Evolutionary conservation across 2,329 filamentous ascomycete genomes (phyloP), one percentile per base, ranked within the genome.

Genomic region (Alternaria sp.): DNA sequence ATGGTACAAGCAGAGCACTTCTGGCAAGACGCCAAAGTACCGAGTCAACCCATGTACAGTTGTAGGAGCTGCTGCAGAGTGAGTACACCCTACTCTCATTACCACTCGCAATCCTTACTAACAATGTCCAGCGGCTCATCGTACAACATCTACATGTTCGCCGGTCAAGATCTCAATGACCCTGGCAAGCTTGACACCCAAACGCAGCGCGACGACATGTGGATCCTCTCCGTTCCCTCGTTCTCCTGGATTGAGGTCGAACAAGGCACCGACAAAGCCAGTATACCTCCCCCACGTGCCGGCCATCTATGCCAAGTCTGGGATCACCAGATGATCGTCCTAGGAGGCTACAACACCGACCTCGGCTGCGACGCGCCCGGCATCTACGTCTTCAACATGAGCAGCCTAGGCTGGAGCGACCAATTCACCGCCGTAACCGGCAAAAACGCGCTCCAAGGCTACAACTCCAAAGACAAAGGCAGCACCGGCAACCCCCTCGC

Each of bases 231-330:
- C 0, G 81, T 96, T 6, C 93, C 93, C 0, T 90, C 90, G 0
- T 96, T 96, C 76, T 92, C 88, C 5, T 96, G 93, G 93, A 90
- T 90, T 57, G 81, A 88, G 72, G 89, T 91, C 23, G 83, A 90
- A 63, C 83, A 83, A 52, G 59, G 56, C 17, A 62, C 62, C 19
- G 52, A 28, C 17, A 43, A 67, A 25, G 23, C 76, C 87, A 75
- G 66, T 57, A 57, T 82, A 6, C 75, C 91, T 79, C 80, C 85
- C 8, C 90, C 83, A 4, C 87, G 93, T 57, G 87, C 89, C 1
- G 92, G 92, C 0, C 92, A 95, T 76, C 88, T 89, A 40, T 96
- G 92, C 79, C 88, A 93, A 69, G 87, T 87, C 70, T 95, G 93
- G 80, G 90, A 93, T 15, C 89, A 90, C 61, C 92, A 95, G 77